phyloP scores from a whole-genome alignment of 164 flowering plant species.

The Cinnamomum micranthum region DNA sequence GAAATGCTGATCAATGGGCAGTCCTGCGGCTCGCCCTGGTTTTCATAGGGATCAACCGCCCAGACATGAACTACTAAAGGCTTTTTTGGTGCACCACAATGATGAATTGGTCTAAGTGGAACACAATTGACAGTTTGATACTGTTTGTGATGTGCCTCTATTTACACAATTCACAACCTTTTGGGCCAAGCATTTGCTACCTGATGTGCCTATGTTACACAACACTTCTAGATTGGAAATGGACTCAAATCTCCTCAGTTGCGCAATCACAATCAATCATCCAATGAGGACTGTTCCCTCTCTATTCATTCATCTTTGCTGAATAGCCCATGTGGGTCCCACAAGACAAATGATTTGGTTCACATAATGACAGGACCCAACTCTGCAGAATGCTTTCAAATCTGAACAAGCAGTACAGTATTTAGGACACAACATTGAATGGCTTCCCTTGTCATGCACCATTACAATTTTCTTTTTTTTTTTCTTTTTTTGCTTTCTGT shows the following conservation, averaged over 20 bases:
- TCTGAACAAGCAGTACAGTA: too few relatives aligned
- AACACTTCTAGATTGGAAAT: too few relatives aligned
- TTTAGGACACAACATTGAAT: neutral
- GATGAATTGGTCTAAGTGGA: neutral
- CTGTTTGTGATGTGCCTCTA: neutral
- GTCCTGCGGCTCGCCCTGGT: neutral
- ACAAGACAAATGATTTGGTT: too few relatives aligned
- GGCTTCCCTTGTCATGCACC: neutral
- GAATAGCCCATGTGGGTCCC: too few relatives aligned
- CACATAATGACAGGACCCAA: too few relatives aligned
- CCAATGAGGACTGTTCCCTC: neutral
- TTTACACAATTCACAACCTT: neutral
- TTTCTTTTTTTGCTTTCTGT: too few relatives aligned
- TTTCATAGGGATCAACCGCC: neutral
- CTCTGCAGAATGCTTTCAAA: too few relatives aligned
- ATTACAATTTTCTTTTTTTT: neutral
- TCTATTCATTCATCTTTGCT: neutral
- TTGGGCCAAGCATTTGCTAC: too few relatives aligned
- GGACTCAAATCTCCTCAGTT: neutral
- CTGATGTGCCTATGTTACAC: too few relatives aligned
- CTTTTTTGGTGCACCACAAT: conserved; percentile 10
- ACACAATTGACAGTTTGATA: neutral
- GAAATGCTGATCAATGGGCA: neutral
- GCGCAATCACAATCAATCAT: neutral
- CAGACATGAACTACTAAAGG: neutral